Conservation (phyloP, 78 protist species). For the Pelomyxa schiedti region DNA sequence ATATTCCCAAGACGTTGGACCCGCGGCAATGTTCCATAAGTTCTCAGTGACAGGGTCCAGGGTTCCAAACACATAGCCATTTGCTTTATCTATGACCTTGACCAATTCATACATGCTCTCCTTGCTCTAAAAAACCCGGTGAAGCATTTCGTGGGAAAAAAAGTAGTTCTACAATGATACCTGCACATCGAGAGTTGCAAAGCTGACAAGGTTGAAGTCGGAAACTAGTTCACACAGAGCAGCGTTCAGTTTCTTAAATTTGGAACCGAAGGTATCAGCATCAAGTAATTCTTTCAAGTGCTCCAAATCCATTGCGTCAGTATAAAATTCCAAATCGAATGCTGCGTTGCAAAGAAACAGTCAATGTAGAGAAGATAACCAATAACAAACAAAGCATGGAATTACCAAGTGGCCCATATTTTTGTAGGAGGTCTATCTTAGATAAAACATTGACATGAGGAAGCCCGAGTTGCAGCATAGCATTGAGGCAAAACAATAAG, state of each 20-base stretch:
- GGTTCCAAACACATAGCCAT: slow-evolving; percentile 57
- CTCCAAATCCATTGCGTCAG: slow-evolving; percentile 52
- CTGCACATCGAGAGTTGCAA: slow-evolving; percentile 38
- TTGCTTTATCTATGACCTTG: slow-evolving; percentile 44
- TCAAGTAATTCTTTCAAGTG: slow-evolving; percentile 4
- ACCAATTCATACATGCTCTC: slow-evolving; percentile 19
- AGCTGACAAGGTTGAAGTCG: slow-evolving; percentile 72
- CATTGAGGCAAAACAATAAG: slow-evolving; percentile 64
- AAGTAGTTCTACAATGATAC: neutral
- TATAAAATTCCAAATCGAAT: slow-evolving; percentile 71
- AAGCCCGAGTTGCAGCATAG: slow-evolving; percentile 67
- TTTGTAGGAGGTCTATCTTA: slow-evolving; percentile 82
- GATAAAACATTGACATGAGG: slow-evolving; percentile 94
- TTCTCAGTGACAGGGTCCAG: too few species aligned
- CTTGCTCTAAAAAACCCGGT: neutral
- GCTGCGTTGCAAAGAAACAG: slow-evolving; percentile 26
- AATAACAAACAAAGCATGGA: neutral
- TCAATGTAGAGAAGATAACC: neutral
- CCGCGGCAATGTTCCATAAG: too few species aligned
- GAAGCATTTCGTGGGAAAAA: neutral
- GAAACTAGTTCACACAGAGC: slow-evolving; percentile 59
- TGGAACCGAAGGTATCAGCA: slow-evolving; percentile 8
- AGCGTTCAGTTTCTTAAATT: slow-evolving; percentile 21
- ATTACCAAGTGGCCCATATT: slow-evolving; percentile 27
- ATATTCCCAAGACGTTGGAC: too few species aligned